Percentiles rank a stretch among this genome's conserved stretches.
These are phyloP conservation scores for Suillus alpinus DNA, from an alignment of 768 basidiomycete genomes.

Conservation along the genomic window DNA sequence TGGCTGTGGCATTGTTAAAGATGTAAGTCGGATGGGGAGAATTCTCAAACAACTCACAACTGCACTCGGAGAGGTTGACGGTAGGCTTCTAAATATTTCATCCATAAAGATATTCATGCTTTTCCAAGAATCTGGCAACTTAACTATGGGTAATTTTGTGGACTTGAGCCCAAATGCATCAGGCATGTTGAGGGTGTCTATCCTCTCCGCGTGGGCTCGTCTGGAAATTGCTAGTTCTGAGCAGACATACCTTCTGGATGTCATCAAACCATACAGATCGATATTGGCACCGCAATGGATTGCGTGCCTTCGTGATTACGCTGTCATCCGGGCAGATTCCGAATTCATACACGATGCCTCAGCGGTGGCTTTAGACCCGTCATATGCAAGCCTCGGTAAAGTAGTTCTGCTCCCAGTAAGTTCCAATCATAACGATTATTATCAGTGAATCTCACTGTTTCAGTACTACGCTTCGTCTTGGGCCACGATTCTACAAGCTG, in stretches of 20 bases:
- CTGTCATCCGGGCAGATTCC: slow-evolving; percentile 84
- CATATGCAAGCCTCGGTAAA: slow-evolving; percentile 84
- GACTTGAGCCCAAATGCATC: slow-evolving; percentile 93
- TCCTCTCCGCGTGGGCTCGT: slow-evolving; percentile 94
- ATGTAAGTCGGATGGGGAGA: slow-evolving; percentile 88
- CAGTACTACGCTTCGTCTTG: slow-evolving; percentile 89
- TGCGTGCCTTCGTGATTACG: slow-evolving; percentile 86
- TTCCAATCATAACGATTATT: slow-evolving; percentile 6
- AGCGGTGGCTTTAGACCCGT: slow-evolving; percentile 72
- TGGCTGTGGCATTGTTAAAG: slow-evolving; percentile 91
- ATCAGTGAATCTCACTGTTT: slow-evolving; percentile 6
- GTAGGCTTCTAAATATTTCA: slow-evolving; percentile 37
- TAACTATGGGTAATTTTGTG: slow-evolving; percentile 81
- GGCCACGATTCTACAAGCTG: slow-evolving; percentile 79
- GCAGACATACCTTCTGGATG: slow-evolving; percentile 74
- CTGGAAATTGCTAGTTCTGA: slow-evolving; percentile 73
- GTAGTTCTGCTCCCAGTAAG: slow-evolving; percentile 90
- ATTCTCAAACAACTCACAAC: slow-evolving; percentile 86
- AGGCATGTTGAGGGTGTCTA: slow-evolving; percentile 90
- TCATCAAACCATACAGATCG: slow-evolving; percentile 76
- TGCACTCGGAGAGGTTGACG: slow-evolving; percentile 87
- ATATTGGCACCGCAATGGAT: slow-evolving; percentile 85
- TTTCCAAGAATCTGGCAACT: slow-evolving; percentile 69
- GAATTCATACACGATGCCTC: slow-evolving; percentile 79
- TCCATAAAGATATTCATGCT: slow-evolving; percentile 5